Evolutionary conservation across 179 eudicot species (phyloP).

Genomic region (Silene coronaria): DNA sequence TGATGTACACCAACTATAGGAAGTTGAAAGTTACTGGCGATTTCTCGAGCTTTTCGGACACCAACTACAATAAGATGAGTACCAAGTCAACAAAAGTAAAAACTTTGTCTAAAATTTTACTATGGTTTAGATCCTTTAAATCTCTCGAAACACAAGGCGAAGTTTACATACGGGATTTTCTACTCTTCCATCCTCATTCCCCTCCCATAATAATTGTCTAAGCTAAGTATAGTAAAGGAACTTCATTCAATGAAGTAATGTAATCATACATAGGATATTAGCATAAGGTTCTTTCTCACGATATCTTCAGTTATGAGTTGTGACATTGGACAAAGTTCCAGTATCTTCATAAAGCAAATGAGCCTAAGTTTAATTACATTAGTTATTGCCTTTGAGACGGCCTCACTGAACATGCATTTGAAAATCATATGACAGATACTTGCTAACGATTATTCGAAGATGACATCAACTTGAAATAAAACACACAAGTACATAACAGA

Average conservation of each 20-base stretch:
- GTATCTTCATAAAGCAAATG: background rate
- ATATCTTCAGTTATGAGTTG: constrained; percentile 1
- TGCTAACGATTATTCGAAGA: background rate
- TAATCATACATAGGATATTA: background rate
- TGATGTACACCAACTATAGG: constrained; percentile 94
- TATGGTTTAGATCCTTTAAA: background rate
- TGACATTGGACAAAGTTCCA: background rate
- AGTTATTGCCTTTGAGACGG: background rate
- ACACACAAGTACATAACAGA: background rate
- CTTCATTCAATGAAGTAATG: background rate
- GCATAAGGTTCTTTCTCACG: background rate
- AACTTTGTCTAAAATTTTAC: background rate
- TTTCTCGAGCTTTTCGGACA: constrained; percentile 83
- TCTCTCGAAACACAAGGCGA: background rate
- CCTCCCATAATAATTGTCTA: background rate
- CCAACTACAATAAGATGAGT: constrained; percentile 57
- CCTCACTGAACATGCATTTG: background rate
- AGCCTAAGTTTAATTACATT: background rate
- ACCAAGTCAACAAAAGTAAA: constrained; percentile 17
- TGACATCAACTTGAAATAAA: background rate
- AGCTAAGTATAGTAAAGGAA: background rate
- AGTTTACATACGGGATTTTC: background rate
- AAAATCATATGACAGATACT: background rate
- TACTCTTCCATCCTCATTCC: background rate
- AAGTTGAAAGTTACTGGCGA: constrained; percentile 64